phyloP scores from a whole-genome alignment of 495 filamentous ascomycete species.

The Talaromyces nanjingensis region DNA sequence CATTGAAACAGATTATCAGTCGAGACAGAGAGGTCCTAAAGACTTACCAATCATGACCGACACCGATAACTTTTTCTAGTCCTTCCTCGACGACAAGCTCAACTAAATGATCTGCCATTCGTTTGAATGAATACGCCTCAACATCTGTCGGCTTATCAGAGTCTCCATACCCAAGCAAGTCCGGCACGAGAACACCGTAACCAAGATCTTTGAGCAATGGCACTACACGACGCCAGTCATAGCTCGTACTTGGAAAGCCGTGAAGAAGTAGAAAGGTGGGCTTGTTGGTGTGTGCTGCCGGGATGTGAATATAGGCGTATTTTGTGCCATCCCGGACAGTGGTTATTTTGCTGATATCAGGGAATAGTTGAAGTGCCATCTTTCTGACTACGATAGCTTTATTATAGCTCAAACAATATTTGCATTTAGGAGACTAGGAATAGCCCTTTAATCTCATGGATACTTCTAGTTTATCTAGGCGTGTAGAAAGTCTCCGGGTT shows the following conservation, averaged over 20 bases:
- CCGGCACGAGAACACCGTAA: slow-evolving; percentile 40
- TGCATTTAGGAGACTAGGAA: background rate
- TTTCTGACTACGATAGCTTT: background rate
- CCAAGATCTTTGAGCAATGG: slow-evolving; percentile 21
- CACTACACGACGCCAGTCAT: slow-evolving; percentile 41
- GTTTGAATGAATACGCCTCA: slow-evolving; percentile 24
- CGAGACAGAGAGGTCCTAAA: background rate
- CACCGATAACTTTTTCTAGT: slow-evolving; percentile 6
- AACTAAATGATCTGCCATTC: slow-evolving; percentile 28
- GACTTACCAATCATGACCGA: slow-evolving; percentile 6
- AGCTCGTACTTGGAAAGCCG: slow-evolving; percentile 34
- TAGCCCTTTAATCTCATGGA: background rate
- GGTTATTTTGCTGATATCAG: slow-evolving; percentile 9
- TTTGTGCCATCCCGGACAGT: slow-evolving; percentile 19
- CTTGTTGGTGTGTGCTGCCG: slow-evolving; percentile 14
- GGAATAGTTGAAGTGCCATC: background rate
- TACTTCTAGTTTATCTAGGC: background rate
- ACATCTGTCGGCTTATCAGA: slow-evolving; percentile 31
- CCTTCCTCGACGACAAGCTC: slow-evolving; percentile 24
- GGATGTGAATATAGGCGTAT: slow-evolving; percentile 26
- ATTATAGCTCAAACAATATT: background rate
- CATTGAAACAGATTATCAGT: background rate
- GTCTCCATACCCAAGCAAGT: slow-evolving; percentile 43
- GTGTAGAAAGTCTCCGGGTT: background rate
- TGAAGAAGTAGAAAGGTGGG: slow-evolving; percentile 36